Base-by-base conservation (phyloP, 2,329 filamentous ascomycete species). In the Neofusicoccum cordaticola region DNA sequence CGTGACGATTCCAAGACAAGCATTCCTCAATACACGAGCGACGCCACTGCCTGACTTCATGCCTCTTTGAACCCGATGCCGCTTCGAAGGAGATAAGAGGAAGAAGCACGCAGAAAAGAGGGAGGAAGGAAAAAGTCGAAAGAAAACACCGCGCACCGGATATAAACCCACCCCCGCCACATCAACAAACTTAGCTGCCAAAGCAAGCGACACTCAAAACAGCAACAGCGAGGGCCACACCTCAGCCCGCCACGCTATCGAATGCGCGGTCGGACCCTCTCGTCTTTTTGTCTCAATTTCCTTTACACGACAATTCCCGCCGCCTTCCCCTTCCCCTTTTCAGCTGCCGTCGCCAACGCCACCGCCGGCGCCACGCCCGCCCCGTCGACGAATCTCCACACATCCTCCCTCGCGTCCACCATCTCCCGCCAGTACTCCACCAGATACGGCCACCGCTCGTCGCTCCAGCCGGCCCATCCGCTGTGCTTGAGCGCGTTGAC, bases 401-500 rank as follows among this genome's bases (percentile, higher is more conserved):
- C 27, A 15, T 17, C 52, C 22, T 4, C 31, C 22, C 48, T 37
- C 34, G 4, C 61, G 22, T 7, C 15, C 39, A 17, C 34, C 17
- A 53, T 35, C 48, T 11, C 48, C 31, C 5, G 9, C 51, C 51
- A 56, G 22, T 53, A 51, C 7, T 4, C 48, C 9, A 1, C 27
- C 60, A 51, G 63, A 6, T 44, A 34, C 2, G 45, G 51, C 42
- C 53, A 58, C 27, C 53, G 12, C 27, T 47, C 42, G 8, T 19
- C 41, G 56, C 56, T 37, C 56, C 56, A 45, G 1, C 34, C 13
- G 9, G 35, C 69, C 67, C 45, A 52, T 63, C 72, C 73, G 74
- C 0, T 66, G 1, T 8, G 56, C 1, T 70, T 48, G 5, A 75
- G 39, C 41, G 69, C 71, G 63, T 77, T 70, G 9, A 78, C 13